Evolutionary conservation across 2,329 filamentous ascomycete species (phyloP).

Genomic region (Microdochium bolleyi): DNA sequence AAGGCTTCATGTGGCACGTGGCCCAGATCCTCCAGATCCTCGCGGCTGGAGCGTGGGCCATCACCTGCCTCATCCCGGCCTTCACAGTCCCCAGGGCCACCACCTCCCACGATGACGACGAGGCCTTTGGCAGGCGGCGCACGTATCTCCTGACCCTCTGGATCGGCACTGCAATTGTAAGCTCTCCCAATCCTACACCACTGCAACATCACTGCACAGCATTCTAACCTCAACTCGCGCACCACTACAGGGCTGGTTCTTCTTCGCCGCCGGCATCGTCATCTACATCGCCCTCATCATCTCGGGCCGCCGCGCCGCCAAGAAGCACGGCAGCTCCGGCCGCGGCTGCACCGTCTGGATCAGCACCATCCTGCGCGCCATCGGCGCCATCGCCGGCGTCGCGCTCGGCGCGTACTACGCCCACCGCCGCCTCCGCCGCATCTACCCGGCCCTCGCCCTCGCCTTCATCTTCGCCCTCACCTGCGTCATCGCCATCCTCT

Average conservation of each 20-base stretch:
- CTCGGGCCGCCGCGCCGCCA: not conserved
- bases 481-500: not conserved
- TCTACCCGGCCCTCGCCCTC: not conserved
- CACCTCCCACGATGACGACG: not conserved
- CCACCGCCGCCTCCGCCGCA: not conserved
- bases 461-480: not conserved
- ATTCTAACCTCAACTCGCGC: not conserved
- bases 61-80: not conserved
- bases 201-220: no score
- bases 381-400: not conserved
- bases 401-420: not conserved
- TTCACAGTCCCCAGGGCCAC: not conserved
- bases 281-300: not conserved
- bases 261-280: not conserved
- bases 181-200: not conserved
- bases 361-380: not conserved
- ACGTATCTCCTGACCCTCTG: not conserved
- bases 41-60: not conserved
- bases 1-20: not conserved
- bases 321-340: not conserved
- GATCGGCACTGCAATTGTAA: not conserved
- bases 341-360: not conserved
- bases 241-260: not conserved
- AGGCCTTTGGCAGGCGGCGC: not conserved
- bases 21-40: not conserved